Evolutionary conservation across 805 yeast genomes (phyloP).

Genomic region (Pichia californica): DNA sequence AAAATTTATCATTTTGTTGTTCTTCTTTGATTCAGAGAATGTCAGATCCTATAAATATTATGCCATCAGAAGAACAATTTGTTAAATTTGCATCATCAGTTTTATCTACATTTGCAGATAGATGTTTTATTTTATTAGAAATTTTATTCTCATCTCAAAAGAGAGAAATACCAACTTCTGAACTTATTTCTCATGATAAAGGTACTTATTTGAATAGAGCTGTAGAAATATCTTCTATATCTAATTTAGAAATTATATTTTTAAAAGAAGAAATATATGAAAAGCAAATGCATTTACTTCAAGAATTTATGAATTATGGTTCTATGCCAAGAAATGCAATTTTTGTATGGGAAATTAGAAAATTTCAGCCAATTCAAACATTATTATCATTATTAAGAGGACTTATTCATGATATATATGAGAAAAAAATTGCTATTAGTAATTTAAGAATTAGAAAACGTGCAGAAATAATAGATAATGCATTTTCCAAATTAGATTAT

Average conservation of each 20-base stretch:
- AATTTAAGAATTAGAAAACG: neutral
- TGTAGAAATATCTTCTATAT: conserved; percentile 12
- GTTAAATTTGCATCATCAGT: conserved; percentile 15
- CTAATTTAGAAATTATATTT: conserved; percentile 9
- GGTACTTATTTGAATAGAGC: neutral
- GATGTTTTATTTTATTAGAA: conserved; percentile 16
- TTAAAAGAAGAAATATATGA: conserved; percentile 9
- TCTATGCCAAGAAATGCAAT: conserved; percentile 18
- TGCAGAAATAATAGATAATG: conserved; percentile 13
- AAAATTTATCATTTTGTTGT: conserved; percentile 17
- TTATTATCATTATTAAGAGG: conserved; percentile 15
- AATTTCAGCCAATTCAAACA: conserved; percentile 23
- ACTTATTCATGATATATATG: conserved; percentile 13
- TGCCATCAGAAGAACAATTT: conserved; percentile 16
- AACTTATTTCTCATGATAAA: neutral
- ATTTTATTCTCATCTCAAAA: conserved; percentile 10
- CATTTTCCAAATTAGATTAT: conserved; percentile 18
- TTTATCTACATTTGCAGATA: conserved; percentile 17
- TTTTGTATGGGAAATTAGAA: conserved; percentile 23
- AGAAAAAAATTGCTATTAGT: neutral
- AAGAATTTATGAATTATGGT: conserved; percentile 18
- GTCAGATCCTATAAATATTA: conserved; percentile 15
- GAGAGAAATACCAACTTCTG: neutral
- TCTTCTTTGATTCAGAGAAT: conserved; percentile 18
- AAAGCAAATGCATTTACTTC: conserved; percentile 18